Evolutionary conservation across 23 red algal genomes (phyloP), one percentile per base, ranked within the genome.

Genomic region (Agarophyton chilense): DNA sequence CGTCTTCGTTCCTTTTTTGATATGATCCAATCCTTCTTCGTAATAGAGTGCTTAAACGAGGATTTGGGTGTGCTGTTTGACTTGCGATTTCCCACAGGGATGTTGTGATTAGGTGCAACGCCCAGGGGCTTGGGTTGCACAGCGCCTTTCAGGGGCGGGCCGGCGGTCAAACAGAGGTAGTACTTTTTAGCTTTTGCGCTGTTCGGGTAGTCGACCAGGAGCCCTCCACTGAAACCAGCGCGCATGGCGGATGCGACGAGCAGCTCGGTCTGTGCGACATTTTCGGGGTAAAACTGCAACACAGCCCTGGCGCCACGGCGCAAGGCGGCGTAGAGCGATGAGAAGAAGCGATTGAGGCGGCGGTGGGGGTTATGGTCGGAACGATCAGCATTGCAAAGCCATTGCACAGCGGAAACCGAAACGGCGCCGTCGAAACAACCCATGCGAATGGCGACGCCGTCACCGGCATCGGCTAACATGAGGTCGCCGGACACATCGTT

Each of bases 161-260:
- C 96, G 2, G 96, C 96, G 24, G 79, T 88, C 47, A 98, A 72
- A 14, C 63, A 78, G 43, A 98, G 75, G 68, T 74, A 98, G 75
- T 88, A 95, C 81, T 98, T 98, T 71, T 94, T 98, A 0, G 96
- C 96, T 33, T 91, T 90, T 0, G 96, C 77, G 50, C 89, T 94
- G 61, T 98, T 83, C 58, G 96, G 96, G 73, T 90, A 98, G 58
- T 98, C 96, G 22, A 98, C 96, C 41, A 98, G 47, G 33, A 98
- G 51, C 4, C 96, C 96, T 10, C 96, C 96, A 35, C 81, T 82
- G 68, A 98, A 98, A 18, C 96, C 96, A 17, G 96, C 96, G 28
- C 58, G 52, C 42, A 78, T 85, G 12, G 96, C 96, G 13, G 89
- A 68, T 0, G 36, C 71, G 18, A 88, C 46, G 25, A 98, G 81